Evolutionary conservation across 371 early-diverging fungal genomes (phyloP).

Genomic region (Rozella allomycis): DNA sequence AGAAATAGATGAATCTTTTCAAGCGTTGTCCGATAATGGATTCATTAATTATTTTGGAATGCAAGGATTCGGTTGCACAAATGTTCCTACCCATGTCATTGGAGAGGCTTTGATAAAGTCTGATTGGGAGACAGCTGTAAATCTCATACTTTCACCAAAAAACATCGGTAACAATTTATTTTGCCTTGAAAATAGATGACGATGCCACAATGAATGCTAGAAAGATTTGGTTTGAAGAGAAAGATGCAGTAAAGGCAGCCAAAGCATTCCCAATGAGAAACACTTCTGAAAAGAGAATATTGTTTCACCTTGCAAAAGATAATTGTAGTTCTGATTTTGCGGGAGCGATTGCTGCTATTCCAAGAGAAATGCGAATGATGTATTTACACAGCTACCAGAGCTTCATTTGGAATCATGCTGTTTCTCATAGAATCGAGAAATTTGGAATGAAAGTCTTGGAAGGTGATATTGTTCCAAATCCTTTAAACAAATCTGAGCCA

Average conservation of each 20-base stretch:
- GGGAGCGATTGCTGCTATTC: conserved; percentile 22
- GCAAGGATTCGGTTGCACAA: conserved; percentile 91
- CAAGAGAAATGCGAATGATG: conserved; percentile 63
- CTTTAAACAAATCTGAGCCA: not conserved
- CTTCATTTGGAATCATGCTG: conserved; percentile 78
- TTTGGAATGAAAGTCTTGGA: conserved; percentile 49
- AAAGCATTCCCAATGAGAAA: not conserved
- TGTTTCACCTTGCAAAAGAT: not conserved
- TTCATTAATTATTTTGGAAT: conserved; percentile 97
- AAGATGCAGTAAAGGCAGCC: not conserved
- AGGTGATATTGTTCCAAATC: conserved; percentile 56
- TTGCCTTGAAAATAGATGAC: too few species aligned
- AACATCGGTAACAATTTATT: too few species aligned
- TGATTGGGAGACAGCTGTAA: conserved; percentile 48
- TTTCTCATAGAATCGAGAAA: conserved; percentile 43
- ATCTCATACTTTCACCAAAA: conserved; percentile 56
- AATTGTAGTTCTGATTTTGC: too few species aligned
- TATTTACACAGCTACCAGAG: conserved; percentile 96
- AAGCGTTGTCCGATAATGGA: conserved; percentile 38
- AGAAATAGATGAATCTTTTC: conserved; percentile 28
- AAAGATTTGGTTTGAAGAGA: not conserved
- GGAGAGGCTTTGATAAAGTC: conserved; percentile 57
- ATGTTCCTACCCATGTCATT: conserved; percentile 58
- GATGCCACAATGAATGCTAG: too few species aligned
- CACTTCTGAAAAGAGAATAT: not conserved